Evolutionary conservation across 2,329 filamentous ascomycete species (phyloP).

Genomic region (Sporothrix pseudoabietina): DNA sequence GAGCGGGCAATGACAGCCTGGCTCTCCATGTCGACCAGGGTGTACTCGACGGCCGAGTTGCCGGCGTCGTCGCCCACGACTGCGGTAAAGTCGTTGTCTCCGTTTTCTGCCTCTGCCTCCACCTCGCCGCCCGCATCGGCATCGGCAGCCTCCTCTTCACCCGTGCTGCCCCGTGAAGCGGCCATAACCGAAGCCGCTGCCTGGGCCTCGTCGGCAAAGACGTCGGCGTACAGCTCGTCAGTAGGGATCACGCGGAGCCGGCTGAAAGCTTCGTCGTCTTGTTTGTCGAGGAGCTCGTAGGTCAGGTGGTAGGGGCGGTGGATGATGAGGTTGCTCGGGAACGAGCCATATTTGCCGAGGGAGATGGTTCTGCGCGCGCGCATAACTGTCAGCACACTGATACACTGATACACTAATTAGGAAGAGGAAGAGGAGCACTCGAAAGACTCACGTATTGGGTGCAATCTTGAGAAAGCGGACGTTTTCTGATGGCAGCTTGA

Average conservation of each 20-base stretch:
- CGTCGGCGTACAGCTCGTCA: constrained; percentile 79
- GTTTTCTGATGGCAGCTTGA: constrained; percentile 62
- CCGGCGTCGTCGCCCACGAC: constrained; percentile 46
- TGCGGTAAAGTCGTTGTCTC: constrained; percentile 40
- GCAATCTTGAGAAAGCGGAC: constrained; percentile 59
- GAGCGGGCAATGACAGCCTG: constrained; percentile 57
- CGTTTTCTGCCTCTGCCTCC: constrained; percentile 32
- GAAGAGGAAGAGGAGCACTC: too few relatives aligned
- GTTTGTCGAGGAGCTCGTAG: constrained; percentile 80
- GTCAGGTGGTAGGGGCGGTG: constrained; percentile 90
- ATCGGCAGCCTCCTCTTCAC: neutral
- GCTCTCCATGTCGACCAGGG: constrained; percentile 50
- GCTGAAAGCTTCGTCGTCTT: constrained; percentile 64
- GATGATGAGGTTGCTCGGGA: constrained; percentile 85
- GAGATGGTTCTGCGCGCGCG: constrained; percentile 68
- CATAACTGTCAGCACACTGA: constrained; percentile 22
- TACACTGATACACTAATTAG: too few relatives aligned
- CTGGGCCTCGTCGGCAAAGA: constrained; percentile 54
- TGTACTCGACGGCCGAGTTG: constrained; percentile 50
- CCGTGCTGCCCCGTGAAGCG: constrained; percentile 24
- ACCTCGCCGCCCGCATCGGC: neutral
- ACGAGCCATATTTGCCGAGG: constrained; percentile 88
- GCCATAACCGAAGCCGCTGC: constrained; percentile 41
- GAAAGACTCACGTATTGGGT: constrained; percentile 59
- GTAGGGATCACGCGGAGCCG: constrained; percentile 77